Base-by-base conservation (phyloP, 1,139 yeast species). In the Protomyces pachydermus region DNA sequence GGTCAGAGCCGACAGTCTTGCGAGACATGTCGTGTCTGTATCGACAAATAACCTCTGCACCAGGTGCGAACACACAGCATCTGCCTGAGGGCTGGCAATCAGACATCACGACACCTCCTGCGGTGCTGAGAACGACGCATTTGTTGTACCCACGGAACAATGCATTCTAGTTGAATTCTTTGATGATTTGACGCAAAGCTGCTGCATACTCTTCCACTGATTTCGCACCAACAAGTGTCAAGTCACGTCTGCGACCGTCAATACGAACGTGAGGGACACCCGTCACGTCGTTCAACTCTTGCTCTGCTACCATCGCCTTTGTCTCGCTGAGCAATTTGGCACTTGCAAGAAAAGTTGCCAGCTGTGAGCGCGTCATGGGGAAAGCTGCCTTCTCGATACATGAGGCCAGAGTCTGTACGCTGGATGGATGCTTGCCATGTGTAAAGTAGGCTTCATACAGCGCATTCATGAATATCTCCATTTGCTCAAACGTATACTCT, bases 211-310 rank as follows among this genome's bases (percentile, higher is more conserved):
- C 61, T n/a, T 23, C 39, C 25, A 54, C 50, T 9, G 38, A 45
- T 20, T 57, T 57, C 28, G 61, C 61, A 16, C 61, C 61, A 20
- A 57, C 55, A 16, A 57, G 55, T 5, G 61, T 57, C 34, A 57
- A 35, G 55, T 57, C 61, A 46, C 61, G 38, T n/a, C 61, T 46
- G 34, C 53, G 35, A 3, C 61, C 61, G 25, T 50, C 61, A 20
- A 57, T 48, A n/a, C 38, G 42, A 2, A 57, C 42, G 28, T 35
- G 28, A 2, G 61, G 61, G 5, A 57, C 61, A 14, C 61, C 61
- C 28, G 51, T 54, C 37, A 18, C 38, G n/a, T 46, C 48, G 32
- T 57, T 57, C 34, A 48, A 25, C 32, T 57, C 52, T 18, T 57
- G 61, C 48, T 57, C 61, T 18, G 45, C 35, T 23, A 57, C 52